phyloP scores from a whole-genome alignment of 83 land plant genomes.

The Diphasiastrum complanatum region DNA sequence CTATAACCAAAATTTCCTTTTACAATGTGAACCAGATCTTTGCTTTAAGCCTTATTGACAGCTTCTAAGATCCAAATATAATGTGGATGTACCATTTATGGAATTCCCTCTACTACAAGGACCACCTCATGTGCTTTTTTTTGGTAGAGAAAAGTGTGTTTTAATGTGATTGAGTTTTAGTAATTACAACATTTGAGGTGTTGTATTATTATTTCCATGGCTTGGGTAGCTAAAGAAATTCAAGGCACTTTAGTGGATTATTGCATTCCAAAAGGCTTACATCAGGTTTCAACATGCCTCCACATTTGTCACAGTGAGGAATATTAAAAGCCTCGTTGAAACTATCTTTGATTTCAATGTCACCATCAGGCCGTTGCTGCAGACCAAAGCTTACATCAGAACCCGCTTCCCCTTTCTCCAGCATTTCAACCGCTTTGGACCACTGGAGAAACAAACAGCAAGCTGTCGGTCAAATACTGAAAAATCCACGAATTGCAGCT shows the following conservation, averaged over 20 bases:
- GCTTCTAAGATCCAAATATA: too few relatives aligned
- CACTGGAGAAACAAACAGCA: conserved; percentile 45
- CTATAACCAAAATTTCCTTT: too few relatives aligned
- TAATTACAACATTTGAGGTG: too few relatives aligned
- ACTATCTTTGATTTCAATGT: conserved; percentile 84
- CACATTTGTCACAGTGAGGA: conserved; percentile 68
- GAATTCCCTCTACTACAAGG: too few relatives aligned
- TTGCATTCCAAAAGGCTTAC: conserved; percentile 33
- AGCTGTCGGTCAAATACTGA: not conserved
- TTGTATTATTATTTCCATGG: too few relatives aligned
- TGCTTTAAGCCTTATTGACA: too few relatives aligned
- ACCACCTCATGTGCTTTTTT: too few relatives aligned
- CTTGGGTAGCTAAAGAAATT: not conserved
- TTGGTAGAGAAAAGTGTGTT: too few relatives aligned
- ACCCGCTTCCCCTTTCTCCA: conserved; percentile 56
- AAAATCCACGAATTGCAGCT: not conserved
- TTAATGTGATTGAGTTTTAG: too few relatives aligned
- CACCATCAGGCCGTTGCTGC: conserved; percentile 96
- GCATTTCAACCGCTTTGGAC: conserved; percentile 72
- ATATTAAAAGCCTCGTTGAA: conserved; percentile 64
- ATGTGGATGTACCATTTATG: too few relatives aligned
- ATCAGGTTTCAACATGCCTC: conserved; percentile 85
- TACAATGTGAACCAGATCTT: too few relatives aligned
- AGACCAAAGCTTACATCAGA: conserved; percentile 89
- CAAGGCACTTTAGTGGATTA: not conserved